These are phyloP conservation scores for Fusarium piperis DNA, from an alignment of 2,329 filamentous ascomycete species.

Conservation along the genomic window DNA sequence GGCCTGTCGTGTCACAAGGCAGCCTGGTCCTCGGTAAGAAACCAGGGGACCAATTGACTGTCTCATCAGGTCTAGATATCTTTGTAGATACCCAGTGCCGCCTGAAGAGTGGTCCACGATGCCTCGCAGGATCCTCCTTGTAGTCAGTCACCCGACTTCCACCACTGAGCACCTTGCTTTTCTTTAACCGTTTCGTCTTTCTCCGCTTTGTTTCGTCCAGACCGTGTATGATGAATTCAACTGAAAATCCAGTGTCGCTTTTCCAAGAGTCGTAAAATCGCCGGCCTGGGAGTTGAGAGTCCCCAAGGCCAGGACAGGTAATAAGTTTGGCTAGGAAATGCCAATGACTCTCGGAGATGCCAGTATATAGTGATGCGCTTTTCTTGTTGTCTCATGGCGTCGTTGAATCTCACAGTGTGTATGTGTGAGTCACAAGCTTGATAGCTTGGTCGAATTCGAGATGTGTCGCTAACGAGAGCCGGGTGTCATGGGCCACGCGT, in stretches of 20 bases:
- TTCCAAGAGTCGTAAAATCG: constrained; percentile 19
- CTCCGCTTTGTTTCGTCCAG: constrained; percentile 18
- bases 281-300: neutral
- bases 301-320: constrained; percentile 5
- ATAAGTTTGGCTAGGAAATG: constrained; percentile 14
- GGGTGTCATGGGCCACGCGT: constrained; percentile 15
- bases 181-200: constrained; percentile 33
- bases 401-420: constrained; percentile 25
- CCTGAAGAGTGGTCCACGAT: constrained; percentile 10
- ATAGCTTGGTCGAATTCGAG: constrained; percentile 30
- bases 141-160: constrained; percentile 14
- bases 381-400: constrained; percentile 30
- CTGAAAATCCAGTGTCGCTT: constrained; percentile 26
- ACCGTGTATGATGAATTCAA: constrained; percentile 23
- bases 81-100: neutral
- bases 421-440: constrained; percentile 27
- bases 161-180: constrained; percentile 31
- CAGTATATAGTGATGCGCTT: constrained; percentile 29
- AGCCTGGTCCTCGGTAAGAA: constrained; percentile 20
- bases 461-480: constrained; percentile 20
- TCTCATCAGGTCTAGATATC: constrained; percentile 5
- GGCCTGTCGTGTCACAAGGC: constrained; percentile 28
- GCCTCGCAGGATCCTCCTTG: constrained; percentile 5
- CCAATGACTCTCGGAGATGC: constrained; percentile 20
- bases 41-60: constrained; percentile 20